Conservation (phyloP, 2,329 filamentous ascomycete genomes). For the Ophiosphaerella korrae region DNA sequence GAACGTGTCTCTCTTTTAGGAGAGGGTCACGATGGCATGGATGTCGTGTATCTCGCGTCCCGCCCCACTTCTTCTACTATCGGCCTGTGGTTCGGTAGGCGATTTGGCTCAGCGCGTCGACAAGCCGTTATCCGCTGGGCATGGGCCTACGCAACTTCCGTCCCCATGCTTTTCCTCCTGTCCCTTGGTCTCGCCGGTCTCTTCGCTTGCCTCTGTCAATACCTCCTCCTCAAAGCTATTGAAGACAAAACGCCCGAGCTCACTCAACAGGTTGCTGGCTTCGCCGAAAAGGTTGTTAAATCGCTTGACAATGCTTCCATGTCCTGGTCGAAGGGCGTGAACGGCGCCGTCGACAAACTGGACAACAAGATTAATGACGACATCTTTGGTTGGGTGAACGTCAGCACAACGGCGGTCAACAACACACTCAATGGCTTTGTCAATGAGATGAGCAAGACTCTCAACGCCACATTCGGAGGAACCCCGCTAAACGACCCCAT, state of each 20-base stretch:
- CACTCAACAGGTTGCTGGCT: conserved; percentile 74
- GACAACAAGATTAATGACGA: conserved; percentile 79
- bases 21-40: conserved; percentile 77
- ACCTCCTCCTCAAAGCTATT: conserved; percentile 73
- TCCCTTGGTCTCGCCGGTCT: conserved; percentile 81
- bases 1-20: conserved; percentile 70
- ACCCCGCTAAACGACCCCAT: conserved; percentile 82
- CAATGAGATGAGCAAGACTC: conserved; percentile 72
- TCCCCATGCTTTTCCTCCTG: conserved; percentile 83
- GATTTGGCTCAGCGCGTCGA: conserved; percentile 66
- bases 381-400: conserved; percentile 85
- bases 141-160: conserved; percentile 83
- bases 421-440: conserved; percentile 83
- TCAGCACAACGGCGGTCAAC: conserved; percentile 81
- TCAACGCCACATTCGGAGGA: conserved; percentile 79
- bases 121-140: conserved; percentile 81
- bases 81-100: conserved; percentile 72
- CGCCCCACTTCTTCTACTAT: conserved; percentile 74
- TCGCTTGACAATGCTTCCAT: conserved; percentile 74
- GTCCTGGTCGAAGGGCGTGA: conserved; percentile 77
- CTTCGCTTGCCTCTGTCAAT: conserved; percentile 82
- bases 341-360: conserved; percentile 69
- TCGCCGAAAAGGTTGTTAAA: conserved; percentile 77
- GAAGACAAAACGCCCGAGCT: conserved; percentile 78
- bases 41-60: conserved; percentile 85